Evolutionary conservation across 176 grass and related monocot species (phyloP).

Genomic region (Oryza punctata): DNA sequence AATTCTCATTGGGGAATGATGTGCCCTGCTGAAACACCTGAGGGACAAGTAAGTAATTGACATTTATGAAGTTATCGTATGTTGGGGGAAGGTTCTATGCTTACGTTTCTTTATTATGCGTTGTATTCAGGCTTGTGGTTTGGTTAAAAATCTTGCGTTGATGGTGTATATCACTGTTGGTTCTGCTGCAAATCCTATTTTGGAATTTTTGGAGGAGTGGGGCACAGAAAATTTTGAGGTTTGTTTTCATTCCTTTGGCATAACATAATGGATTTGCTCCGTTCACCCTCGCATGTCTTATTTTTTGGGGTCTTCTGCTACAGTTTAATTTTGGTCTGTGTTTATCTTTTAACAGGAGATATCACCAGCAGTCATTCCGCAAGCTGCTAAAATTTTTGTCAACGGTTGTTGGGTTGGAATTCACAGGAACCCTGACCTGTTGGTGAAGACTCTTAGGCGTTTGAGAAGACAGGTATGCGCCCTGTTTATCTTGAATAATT

Average conservation of each 20-base stretch:
- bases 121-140: conserved; percentile 81
- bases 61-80: neutral
- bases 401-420: conserved; percentile 98
- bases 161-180: conserved; percentile 99
- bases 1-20: conserved; percentile 99
- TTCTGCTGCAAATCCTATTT: conserved; percentile 97
- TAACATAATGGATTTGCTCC: conserved; percentile 25
- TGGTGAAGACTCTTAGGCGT: conserved; percentile 81
- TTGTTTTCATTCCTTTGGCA: conserved; percentile 19
- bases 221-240: conserved; percentile 99
- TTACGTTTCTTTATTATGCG: conserved; percentile 12
- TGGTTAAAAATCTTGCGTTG: conserved; percentile 98
- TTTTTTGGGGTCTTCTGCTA: conserved; percentile 26
- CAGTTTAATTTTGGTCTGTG: conserved; percentile 1
- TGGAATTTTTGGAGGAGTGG: conserved; percentile 99
- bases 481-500: conserved; percentile 23
- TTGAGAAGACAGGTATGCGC: conserved; percentile 84
- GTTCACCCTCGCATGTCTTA: neutral
- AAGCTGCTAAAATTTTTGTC: conserved; percentile 95
- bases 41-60: conserved; percentile 71
- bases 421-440: conserved; percentile 80
- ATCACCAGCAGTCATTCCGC: conserved; percentile 92
- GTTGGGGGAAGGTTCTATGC: conserved; percentile 7
- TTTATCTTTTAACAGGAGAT: conserved; percentile 70
- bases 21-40: conserved; percentile 99